Evolutionary conservation across 352 stramenopile genomes (phyloP), one percentile per base, ranked within the genome.

Genomic region (Pythium myriotylum): DNA sequence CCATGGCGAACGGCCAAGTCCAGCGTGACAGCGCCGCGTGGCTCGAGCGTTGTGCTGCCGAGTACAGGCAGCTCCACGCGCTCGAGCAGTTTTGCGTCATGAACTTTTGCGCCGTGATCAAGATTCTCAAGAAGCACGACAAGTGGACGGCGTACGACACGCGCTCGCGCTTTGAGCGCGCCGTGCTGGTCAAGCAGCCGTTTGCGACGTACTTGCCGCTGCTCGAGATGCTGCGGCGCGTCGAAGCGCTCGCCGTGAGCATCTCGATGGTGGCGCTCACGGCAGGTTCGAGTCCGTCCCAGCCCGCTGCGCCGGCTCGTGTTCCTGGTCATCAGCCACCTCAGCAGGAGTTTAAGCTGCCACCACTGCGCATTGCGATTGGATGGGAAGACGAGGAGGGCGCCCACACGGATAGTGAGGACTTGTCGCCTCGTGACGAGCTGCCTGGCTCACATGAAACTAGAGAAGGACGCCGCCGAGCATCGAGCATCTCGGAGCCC

Each of bases 101-200:
- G 24, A 61, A 61, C 20, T 53, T 61, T 32, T 61, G 54, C 22
- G 54, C 54, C 20, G 54, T 61, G 0, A 32, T 43, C 54, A 61
- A 61, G 42, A 53, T 61, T 29, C 54, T 61, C 42, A 61, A 61
- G 43, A 61, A 61, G 32, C 54, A 61, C 35, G 54, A 61, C 54
- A 61, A 61, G 35, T 61, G 54, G 54, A 61, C 54, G 32, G 41
- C 41, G 26, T 61, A 46, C 42, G 7, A 26, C 29, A 54, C 54
- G 22, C 54, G 32, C 42, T 37, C 29, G 42, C 54, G 54, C 19
- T 61, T 61, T 26, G 54, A 61, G 20, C 43, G 42, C 42, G 54
- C 54, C 29, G 54, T 61, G 54, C 42, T 61, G 26, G 54, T 61
- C 13, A 35, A 27, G 54, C 54, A 61, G 29, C 54, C 54, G 19